Evolutionary conservation across 306 rosid genomes (phyloP).

Genomic region (Sophora flavescens): DNA sequence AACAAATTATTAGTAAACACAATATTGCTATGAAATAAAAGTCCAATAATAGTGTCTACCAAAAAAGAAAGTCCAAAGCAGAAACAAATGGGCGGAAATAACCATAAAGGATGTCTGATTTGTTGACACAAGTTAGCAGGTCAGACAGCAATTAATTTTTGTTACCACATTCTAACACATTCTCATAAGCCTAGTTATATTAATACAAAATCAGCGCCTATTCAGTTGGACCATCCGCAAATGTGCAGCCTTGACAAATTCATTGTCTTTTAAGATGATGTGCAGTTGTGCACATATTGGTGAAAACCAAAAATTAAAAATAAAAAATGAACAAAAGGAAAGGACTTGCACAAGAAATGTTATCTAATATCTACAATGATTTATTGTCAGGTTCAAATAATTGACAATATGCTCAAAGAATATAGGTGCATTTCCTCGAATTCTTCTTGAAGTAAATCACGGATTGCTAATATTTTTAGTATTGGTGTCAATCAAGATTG

Average conservation of each 20-base stretch:
- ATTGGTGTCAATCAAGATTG: too few species aligned
- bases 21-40: constrained; percentile 29
- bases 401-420: not conserved
- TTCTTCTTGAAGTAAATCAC: too few species aligned
- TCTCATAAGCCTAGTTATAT: not conserved
- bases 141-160: constrained; percentile 25
- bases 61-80: not conserved
- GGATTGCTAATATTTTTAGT: too few species aligned
- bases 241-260: not conserved
- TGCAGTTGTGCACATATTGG: not conserved
- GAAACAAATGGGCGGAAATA: constrained; percentile 5
- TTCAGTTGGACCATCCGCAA: too few species aligned
- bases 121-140: constrained; percentile 1
- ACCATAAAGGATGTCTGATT: constrained; percentile 18
- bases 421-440: too few species aligned
- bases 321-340: not conserved
- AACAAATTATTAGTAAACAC: constrained; percentile 29
- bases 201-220: too few species aligned
- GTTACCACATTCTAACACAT: constrained; percentile 7
- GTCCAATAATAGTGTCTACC: constrained; percentile 16
- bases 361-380: not conserved
- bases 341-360: constrained; percentile 19
- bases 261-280: not conserved
- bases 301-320: not conserved
- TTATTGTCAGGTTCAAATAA: not conserved